Base-by-base conservation (phyloP, 2,329 filamentous ascomycete genomes). In the Trichoderma arundinaceum region DNA sequence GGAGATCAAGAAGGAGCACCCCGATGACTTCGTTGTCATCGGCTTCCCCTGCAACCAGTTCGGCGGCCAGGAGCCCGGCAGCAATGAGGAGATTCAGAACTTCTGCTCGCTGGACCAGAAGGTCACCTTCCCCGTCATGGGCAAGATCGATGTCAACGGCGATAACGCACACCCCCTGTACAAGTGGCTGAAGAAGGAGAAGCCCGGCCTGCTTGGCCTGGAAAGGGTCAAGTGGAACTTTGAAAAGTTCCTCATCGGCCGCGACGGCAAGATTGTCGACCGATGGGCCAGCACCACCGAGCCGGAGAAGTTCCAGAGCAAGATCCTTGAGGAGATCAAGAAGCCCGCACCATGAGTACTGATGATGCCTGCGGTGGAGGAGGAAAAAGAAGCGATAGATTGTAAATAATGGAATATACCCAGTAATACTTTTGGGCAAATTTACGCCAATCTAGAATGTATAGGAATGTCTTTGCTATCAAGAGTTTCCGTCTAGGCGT, bases 1-100 rank as follows among this genome's bases (percentile, higher is more conserved):
- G 78, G 80, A 83, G 66, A 74, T 97, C 76, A 88, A 87, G 72
- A 83, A 83, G 71, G 84, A 87, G 74, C 82, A 96, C 83, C 85
- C 78, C 38, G 88, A 92, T 70, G 85, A 93, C 74, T 95, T 99
- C 77, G 84, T 88, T 74, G 88, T 99, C 81, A 85, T 99, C 75
- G 95, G 94, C 73, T 98, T 99, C 82, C 95, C 95, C 66, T 98
- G 94, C 89, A 99, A 98, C 85, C 95, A 99, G 81, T 99, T 99
- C 80, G 92, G 89, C 74, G 80, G 81, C 71, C 95, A 99, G 81
- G 95, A 98, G 76, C 94, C 94, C 35, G 93, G 92, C 74, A 84
- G 82, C 77, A 85, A 92, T 78, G 91, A 93, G 66, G 88, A 93
- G 64, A 94, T 94, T 78, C 90, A 93, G 80, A 81, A 81, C 71